Evolutionary conservation across 805 yeast genomes (phyloP).

Genomic region (Candida tammaniensis): DNA sequence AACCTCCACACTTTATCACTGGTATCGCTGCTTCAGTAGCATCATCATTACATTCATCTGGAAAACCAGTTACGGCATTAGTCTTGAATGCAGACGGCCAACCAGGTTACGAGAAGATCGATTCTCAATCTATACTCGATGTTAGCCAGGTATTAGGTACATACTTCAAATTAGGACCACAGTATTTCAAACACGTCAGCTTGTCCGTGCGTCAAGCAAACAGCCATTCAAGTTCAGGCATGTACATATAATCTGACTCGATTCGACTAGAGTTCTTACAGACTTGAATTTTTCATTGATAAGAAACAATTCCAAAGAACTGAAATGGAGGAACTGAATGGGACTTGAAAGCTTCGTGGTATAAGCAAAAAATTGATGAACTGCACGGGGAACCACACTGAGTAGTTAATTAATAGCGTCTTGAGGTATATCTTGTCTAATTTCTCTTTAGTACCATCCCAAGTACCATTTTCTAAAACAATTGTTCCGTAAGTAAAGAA

Average conservation of each 20-base stretch:
- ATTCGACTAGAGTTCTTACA: neutral
- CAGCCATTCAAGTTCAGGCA: slow-evolving; percentile 25
- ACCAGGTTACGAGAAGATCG: slow-evolving; percentile 55
- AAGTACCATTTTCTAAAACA: slow-evolving; percentile 71
- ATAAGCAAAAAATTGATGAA: slow-evolving; percentile 68
- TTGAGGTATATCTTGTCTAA: slow-evolving; percentile 63
- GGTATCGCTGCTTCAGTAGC: slow-evolving; percentile 52
- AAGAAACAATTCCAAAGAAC: slow-evolving; percentile 94
- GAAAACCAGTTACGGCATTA: slow-evolving; percentile 16
- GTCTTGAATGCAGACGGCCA: slow-evolving; percentile 61
- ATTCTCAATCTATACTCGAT: slow-evolving; percentile 41
- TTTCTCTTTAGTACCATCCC: slow-evolving; percentile 61
- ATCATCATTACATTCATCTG: slow-evolving; percentile 19
- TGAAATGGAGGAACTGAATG: slow-evolving; percentile 82
- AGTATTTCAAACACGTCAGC: slow-evolving; percentile 16
- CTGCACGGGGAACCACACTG: slow-evolving; percentile 84
- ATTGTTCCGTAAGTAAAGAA: slow-evolving; percentile 85
- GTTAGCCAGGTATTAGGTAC: slow-evolving; percentile 17
- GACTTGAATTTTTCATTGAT: slow-evolving; percentile 61
- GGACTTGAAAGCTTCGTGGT: slow-evolving; percentile 78
- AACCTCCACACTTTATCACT: slow-evolving; percentile 62
- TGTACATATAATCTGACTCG: slow-evolving; percentile 20
- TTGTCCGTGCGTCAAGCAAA: slow-evolving; percentile 21
- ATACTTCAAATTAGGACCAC: slow-evolving; percentile 9
- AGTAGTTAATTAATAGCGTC: slow-evolving; percentile 64